Conservation (phyloP, 176 grass and related monocot species). For the Eragrostis nindensis region DNA sequence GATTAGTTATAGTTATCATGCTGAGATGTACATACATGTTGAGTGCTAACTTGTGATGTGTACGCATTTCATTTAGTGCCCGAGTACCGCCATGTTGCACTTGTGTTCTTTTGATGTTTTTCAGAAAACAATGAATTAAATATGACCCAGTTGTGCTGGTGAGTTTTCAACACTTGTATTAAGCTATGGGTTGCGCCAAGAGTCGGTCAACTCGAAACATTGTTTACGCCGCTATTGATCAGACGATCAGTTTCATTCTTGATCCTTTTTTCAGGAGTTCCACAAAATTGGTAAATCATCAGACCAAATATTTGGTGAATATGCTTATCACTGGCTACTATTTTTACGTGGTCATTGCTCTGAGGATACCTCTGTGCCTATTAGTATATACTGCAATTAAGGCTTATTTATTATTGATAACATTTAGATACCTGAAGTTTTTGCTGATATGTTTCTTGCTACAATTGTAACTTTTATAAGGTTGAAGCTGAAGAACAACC, state of each 20-base stretch:
- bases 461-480: slow-evolving; percentile 46
- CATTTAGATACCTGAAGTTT: neutral
- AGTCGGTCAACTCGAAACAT: neutral
- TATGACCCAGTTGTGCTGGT: neutral
- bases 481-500: slow-evolving; percentile 97
- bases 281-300: neutral
- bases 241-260: neutral
- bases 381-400: slow-evolving; percentile 8
- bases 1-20: neutral
- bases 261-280: neutral
- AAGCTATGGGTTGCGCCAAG: neutral
- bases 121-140: neutral
- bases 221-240: neutral
- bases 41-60: neutral
- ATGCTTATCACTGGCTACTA: neutral
- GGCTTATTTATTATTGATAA: neutral
- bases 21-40: neutral
- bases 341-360: neutral
- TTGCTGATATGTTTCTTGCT: slow-evolving; percentile 29
- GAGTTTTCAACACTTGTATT: neutral
- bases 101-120: neutral
- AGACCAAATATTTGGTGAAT: neutral
- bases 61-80: slow-evolving; percentile 1
- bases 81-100: neutral
- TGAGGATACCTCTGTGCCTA: neutral